These are phyloP conservation scores for Dendrobium huoshanense DNA, from an alignment of 106 monocot species.

Conservation along the genomic window DNA sequence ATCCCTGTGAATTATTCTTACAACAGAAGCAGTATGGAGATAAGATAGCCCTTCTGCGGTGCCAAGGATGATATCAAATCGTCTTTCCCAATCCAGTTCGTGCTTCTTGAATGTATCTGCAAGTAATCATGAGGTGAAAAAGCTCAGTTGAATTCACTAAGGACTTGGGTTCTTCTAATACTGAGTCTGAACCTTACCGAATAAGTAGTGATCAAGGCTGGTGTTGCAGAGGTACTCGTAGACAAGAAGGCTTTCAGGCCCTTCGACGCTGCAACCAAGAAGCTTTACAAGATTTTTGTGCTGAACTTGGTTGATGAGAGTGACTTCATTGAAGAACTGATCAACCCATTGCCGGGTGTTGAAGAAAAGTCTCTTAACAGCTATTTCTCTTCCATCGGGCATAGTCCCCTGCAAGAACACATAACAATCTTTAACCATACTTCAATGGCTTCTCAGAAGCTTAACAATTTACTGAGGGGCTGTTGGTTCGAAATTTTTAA, in stretches of 20 bases:
- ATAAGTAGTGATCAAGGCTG: conserved; percentile 56
- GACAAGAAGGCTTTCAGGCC: conserved; percentile 65
- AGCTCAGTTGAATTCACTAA: background rate
- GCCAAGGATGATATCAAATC: conserved; percentile 53
- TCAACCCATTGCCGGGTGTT: conserved; percentile 45
- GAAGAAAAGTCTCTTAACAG: conserved; percentile 62
- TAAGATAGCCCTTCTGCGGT: conserved; percentile 62
- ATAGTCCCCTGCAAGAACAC: conserved; percentile 38
- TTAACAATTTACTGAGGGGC: background rate
- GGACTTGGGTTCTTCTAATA: conserved; percentile 2
- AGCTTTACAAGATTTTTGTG: conserved; percentile 66
- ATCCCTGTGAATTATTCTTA: conserved; percentile 68
- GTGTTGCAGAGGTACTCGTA: conserved; percentile 61
- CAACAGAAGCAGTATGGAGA: conserved; percentile 38
- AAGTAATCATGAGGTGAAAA: background rate
- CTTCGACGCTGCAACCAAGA: conserved; percentile 57
- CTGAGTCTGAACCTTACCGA: conserved; percentile 17
- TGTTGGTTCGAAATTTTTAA: background rate
- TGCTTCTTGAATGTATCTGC: conserved; percentile 39
- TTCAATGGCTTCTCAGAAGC: background rate
- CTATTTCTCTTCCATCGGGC: conserved; percentile 63
- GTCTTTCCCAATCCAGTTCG: conserved; percentile 44
- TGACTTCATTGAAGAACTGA: conserved; percentile 66
- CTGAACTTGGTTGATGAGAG: conserved; percentile 50
- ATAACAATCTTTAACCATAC: background rate